Conservation (phyloP, 129 eudicot species). For the Centella asiatica region DNA sequence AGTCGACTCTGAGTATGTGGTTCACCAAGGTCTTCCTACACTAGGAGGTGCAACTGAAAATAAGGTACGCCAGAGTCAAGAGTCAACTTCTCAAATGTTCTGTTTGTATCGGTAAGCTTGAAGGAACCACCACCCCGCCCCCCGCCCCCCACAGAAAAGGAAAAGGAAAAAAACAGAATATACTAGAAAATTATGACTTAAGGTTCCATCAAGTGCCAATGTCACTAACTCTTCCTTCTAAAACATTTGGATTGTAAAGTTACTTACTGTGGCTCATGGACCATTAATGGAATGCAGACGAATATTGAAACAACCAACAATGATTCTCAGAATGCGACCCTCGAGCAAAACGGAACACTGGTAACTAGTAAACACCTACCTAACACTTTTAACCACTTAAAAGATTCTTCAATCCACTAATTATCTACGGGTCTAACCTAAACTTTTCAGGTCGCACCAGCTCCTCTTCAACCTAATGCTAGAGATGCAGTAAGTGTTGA, state of each 20-base stretch:
- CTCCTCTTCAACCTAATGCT: conserved; percentile 32
- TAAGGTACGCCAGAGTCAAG: conserved; percentile 31
- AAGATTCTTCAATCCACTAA: not conserved
- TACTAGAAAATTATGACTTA: no score
- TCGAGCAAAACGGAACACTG: not conserved
- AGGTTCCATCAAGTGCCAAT: no score
- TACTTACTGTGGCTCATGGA: not conserved
- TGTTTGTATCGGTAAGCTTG: not conserved
- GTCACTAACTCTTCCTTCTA: no score
- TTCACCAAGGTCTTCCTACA: conserved; percentile 78
- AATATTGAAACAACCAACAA: conserved; percentile 23
- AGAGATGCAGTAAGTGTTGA: conserved; percentile 50
- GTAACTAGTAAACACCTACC: not conserved
- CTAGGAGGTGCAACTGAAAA: conserved; percentile 54
- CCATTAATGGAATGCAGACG: conserved; percentile 2
- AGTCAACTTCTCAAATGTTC: not conserved
- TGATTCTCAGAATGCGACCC: conserved; percentile 18
- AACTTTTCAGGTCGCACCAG: conserved; percentile 26
- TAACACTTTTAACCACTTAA: not conserved
- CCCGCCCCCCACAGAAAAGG: no score
- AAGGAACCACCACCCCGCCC: no score
- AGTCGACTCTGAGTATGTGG: conserved; percentile 75
- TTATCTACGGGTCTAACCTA: not conserved
- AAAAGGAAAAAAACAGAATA: no score
- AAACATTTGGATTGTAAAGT: no score